A percentile compares a stretch with the other conserved stretches of the same genome.
These are phyloP conservation scores for Fraxinus ornus DNA, from an alignment of 305 asterid genomes.

Conservation along the genomic window DNA sequence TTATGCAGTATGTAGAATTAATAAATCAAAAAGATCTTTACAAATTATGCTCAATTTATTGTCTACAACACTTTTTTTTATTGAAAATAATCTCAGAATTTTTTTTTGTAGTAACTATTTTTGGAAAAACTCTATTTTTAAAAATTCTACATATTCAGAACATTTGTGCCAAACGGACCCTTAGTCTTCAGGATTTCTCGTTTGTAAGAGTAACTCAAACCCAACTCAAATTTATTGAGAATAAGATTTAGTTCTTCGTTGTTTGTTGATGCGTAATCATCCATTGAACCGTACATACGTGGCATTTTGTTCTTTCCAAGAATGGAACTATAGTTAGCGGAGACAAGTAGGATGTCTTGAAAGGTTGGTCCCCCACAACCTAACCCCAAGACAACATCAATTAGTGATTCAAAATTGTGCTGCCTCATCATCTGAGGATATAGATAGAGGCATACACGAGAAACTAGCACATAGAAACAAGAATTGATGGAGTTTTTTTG, in stretches of 20 bases:
- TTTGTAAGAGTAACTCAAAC: neutral
- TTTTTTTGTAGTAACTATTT: neutral
- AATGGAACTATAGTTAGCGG: conserved; percentile 32
- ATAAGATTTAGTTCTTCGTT: neutral
- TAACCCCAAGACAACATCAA: conserved; percentile 10
- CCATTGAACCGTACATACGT: neutral
- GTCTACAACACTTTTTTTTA: neutral
- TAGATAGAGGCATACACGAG: conserved; percentile 7
- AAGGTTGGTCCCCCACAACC: conserved; percentile 43
- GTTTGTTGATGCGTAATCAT: conserved; percentile 6
- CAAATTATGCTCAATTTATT: neutral
- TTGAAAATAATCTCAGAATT: neutral
- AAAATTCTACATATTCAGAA: neutral
- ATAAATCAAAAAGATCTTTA: too few species aligned
- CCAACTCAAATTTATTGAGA: neutral
- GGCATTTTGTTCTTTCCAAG: conserved; percentile 29
- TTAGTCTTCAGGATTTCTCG: neutral
- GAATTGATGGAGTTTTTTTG: conserved; percentile 22
- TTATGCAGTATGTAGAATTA: neutral
- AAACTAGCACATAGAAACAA: conserved; percentile 13
- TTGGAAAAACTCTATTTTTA: neutral
- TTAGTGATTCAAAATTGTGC: conserved; percentile 20
- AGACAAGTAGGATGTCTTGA: conserved; percentile 49
- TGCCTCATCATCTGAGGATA: conserved; percentile 22
- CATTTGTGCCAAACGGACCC: neutral